Percentiles rank a stretch among this genome's conserved stretches.
phyloP scores from a whole-genome alignment of 2,329 filamentous ascomycete species.

The Didymella pomorum region DNA sequence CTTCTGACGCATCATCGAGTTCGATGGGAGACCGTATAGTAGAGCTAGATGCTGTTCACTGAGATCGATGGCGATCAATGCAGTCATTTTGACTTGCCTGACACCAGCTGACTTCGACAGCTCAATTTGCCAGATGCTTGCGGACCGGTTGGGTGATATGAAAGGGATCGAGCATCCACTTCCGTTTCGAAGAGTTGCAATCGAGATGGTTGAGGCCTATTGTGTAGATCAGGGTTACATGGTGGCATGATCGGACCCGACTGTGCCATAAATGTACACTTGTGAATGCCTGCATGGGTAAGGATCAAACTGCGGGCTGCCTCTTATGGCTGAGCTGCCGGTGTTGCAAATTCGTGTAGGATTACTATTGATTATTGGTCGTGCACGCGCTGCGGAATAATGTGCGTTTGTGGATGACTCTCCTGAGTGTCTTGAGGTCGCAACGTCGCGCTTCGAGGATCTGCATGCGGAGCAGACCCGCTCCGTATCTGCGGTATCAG shows the following conservation, averaged over 20 bases:
- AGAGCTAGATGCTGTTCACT: background rate
- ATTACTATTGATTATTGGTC: background rate
- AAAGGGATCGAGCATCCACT: background rate
- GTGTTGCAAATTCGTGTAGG: background rate
- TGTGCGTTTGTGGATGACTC: background rate
- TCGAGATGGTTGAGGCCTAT: background rate
- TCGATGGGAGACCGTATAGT: background rate
- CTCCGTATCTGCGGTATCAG: constrained; percentile 22
- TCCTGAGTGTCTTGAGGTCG: constrained; percentile 1
- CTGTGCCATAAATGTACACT: background rate
- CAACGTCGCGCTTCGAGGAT: background rate
- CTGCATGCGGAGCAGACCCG: constrained; percentile 3
- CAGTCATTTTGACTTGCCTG: constrained; percentile 13
- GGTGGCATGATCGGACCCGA: background rate
- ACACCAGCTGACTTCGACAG: background rate
- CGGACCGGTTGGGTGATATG: background rate
- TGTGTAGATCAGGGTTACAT: constrained; percentile 9
- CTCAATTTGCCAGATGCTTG: constrained; percentile 7
- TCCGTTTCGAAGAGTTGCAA: background rate
- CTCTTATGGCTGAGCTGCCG: background rate
- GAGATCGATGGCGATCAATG: background rate
- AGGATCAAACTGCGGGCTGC: constrained; percentile 1
- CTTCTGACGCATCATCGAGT: constrained; percentile 1
- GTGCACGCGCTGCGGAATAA: background rate
- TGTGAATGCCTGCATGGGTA: background rate